phyloP scores from a whole-genome alignment of 495 filamentous ascomycete genomes.

The Tuber aestivum region DNA sequence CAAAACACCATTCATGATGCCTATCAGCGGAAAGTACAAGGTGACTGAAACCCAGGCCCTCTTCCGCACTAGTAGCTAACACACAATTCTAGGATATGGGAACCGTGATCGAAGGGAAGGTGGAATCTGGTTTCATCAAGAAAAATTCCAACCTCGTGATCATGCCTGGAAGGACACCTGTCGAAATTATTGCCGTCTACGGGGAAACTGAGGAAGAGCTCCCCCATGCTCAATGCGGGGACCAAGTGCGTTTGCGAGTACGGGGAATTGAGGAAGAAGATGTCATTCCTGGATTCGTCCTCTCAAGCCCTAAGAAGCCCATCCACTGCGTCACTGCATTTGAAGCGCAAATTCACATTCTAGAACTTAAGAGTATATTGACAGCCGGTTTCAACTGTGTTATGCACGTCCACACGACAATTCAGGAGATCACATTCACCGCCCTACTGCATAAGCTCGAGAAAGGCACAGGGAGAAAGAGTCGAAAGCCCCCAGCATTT shows the following conservation, averaged over 20 bases:
- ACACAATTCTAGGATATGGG: conserved; percentile 65
- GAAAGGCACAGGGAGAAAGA: conserved; percentile 90
- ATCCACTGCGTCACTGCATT: conserved; percentile 86
- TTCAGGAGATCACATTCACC: conserved; percentile 88
- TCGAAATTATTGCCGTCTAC: conserved; percentile 76
- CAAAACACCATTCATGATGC: conserved; percentile 99
- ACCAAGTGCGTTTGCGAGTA: conserved; percentile 88
- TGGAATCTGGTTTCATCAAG: conserved; percentile 86
- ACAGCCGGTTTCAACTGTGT: conserved; percentile 86
- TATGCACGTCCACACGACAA: conserved; percentile 82
- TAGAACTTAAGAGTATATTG: conserved; percentile 94
- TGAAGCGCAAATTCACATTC: conserved; percentile 89
- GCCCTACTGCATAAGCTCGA: conserved; percentile 88
- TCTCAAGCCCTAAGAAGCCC: conserved; percentile 83
- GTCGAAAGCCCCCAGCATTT: conserved; percentile 85
- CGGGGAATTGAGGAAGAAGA: conserved; percentile 97
- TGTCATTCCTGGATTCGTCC: conserved; percentile 90
- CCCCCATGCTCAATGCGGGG: conserved; percentile 70
- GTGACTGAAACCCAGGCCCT: not conserved
- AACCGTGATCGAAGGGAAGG: conserved; percentile 94
- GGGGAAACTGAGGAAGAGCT: conserved; percentile 97
- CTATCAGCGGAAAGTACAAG: conserved; percentile 86
- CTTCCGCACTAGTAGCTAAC: not conserved
- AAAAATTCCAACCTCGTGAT: conserved; percentile 76
- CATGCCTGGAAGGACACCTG: conserved; percentile 86